Conservation (phyloP, 352 stramenopile genomes). For the Phytophthora palmivora region DNA sequence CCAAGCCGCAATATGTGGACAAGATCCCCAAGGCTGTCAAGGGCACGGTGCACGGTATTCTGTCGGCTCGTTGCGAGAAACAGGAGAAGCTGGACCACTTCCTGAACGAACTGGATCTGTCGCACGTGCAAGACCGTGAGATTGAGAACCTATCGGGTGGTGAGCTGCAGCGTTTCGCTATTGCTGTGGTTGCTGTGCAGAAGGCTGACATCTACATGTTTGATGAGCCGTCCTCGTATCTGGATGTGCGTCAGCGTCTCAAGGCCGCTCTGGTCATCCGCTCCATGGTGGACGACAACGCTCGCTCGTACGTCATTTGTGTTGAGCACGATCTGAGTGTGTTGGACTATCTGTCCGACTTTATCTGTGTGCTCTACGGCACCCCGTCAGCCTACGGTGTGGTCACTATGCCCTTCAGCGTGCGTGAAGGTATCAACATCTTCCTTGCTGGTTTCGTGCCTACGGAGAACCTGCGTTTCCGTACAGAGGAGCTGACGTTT, state of each 20-base stretch:
- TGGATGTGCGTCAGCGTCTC: conserved; percentile 99
- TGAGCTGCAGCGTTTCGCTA: conserved; percentile 99
- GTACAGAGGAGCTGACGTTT: conserved; percentile 98
- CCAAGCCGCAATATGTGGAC: conserved; percentile 99
- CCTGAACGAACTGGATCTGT: conserved; percentile 94
- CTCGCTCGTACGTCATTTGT: conserved; percentile 96
- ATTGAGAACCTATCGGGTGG: conserved; percentile 97
- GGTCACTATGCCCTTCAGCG: conserved; percentile 99
- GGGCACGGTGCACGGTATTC: conserved; percentile 94
- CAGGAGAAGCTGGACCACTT: conserved; percentile 84
- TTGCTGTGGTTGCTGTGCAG: conserved; percentile 96
- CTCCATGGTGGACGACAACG: conserved; percentile 92
- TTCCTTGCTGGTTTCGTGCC: conserved; percentile 99
- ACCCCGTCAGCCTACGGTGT: conserved; percentile 98
- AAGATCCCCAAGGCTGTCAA: conserved; percentile 98
- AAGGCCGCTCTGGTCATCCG: conserved; percentile 98
- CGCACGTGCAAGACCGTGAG: conserved; percentile 97
- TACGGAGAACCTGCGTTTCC: conserved; percentile 99
- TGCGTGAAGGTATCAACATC: conserved; percentile 99
- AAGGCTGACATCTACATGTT: conserved; percentile 99
- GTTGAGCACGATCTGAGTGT: conserved; percentile 99
- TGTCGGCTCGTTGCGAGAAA: conserved; percentile 95
- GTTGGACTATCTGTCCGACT: conserved; percentile 99
- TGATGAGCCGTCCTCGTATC: conserved; percentile 99
- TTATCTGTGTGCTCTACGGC: conserved; percentile 99